Evolutionary conservation across 2,329 filamentous ascomycete genomes (phyloP).

Genomic region (Trichoderma aggressivum): DNA sequence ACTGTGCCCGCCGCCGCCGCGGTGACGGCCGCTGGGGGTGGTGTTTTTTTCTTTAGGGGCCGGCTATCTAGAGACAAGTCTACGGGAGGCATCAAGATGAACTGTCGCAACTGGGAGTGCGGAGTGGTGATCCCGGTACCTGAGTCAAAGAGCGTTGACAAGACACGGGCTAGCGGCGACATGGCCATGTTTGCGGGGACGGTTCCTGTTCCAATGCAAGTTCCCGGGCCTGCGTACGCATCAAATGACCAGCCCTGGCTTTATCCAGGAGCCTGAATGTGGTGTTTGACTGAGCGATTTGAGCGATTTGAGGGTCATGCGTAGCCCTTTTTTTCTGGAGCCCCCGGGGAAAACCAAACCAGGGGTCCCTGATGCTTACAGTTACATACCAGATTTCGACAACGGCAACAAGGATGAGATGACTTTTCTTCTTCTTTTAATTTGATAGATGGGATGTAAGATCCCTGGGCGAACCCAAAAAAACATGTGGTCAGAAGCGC

Average conservation of each 20-base stretch:
- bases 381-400: not conserved
- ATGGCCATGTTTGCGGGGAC: conserved; percentile 47
- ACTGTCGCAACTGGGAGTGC: conserved; percentile 92
- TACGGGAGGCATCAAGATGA: conserved; percentile 69
- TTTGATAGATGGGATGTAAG: conserved; percentile 2
- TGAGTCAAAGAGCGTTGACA: conserved; percentile 20
- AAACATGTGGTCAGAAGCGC: conserved; percentile 17
- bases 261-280: conserved; percentile 30
- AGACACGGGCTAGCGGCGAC: conserved; percentile 22
- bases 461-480: not conserved
- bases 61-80: conserved; percentile 66
- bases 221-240: conserved; percentile 53
- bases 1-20: conserved; percentile 25
- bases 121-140: conserved; percentile 71
- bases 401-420: not conserved
- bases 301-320: conserved; percentile 9
- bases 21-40: conserved; percentile 13
- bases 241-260: conserved; percentile 43
- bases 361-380: conserved; percentile 4
- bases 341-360: not conserved
- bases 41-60: conserved; percentile 55
- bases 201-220: conserved; percentile 62
- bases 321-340: not conserved
- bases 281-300: not conserved
- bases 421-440: not conserved